phyloP scores from a whole-genome alignment of 805 yeast genomes.

The Wickerhamomyces pijperi region DNA sequence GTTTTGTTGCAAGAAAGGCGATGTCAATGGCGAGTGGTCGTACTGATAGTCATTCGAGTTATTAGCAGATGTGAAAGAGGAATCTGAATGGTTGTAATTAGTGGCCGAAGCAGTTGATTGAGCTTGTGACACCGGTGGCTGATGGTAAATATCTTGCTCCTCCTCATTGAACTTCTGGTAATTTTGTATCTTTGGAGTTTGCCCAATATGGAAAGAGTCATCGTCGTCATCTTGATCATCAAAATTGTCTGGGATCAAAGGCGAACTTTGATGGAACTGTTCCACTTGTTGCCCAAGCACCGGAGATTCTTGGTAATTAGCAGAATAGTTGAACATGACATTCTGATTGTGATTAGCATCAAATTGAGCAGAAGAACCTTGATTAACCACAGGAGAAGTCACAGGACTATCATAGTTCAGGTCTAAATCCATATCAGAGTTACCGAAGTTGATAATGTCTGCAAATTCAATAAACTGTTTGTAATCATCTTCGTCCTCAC shows the following conservation, averaged over 20 bases:
- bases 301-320: neutral
- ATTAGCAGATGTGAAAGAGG: conserved; percentile 4
- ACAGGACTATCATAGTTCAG: conserved; percentile 11
- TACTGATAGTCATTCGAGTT: conserved; percentile 1
- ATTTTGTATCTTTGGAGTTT: neutral
- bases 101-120: too few relatives aligned
- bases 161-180: neutral
- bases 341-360: neutral
- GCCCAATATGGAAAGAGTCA: conserved; percentile 2
- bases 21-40: conserved; percentile 9
- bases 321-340: neutral
- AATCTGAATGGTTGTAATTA: neutral
- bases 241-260: conserved; percentile 14
- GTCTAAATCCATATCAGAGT: conserved; percentile 19
- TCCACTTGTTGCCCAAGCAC: neutral
- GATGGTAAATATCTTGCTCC: neutral
- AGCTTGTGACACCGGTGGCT: too few relatives aligned
- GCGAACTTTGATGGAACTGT: neutral
- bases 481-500: conserved; percentile 20
- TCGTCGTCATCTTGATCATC: conserved; percentile 4
- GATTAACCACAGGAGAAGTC: too few relatives aligned
- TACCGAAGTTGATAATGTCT: conserved; percentile 34
- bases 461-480: conserved; percentile 34
- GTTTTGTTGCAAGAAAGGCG: conserved; percentile 15
- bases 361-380: too few relatives aligned